A percentile compares a stretch with the other conserved stretches of the same genome.
These are phyloP conservation scores for Odontarrhena argentea DNA, from an alignment of 345 rosid genomes.

Conservation along the genomic window DNA sequence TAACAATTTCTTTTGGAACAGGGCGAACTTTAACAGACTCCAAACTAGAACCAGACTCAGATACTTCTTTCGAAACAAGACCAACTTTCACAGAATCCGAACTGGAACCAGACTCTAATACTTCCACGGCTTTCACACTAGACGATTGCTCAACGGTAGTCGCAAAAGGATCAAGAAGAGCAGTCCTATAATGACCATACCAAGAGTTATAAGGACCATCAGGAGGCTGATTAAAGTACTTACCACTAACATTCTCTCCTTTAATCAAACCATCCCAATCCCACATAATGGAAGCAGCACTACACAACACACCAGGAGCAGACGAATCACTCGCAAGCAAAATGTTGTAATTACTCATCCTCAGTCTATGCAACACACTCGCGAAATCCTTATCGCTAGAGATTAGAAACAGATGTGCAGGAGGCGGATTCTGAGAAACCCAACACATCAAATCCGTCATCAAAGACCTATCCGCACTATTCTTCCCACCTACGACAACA, in stretches of 20 bases:
- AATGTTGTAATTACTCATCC: slow-evolving; percentile 92
- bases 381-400: slow-evolving; percentile 79
- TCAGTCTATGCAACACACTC: slow-evolving; percentile 64
- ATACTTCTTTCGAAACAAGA: slow-evolving; percentile 48
- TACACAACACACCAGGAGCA: slow-evolving; percentile 67
- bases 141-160: slow-evolving; percentile 42
- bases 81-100: slow-evolving; percentile 27
- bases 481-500: slow-evolving; percentile 69
- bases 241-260: slow-evolving; percentile 62
- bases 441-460: slow-evolving; percentile 78
- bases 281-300: slow-evolving; percentile 99
- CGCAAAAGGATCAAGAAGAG: slow-evolving; percentile 69
- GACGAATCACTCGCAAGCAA: slow-evolving; percentile 66
- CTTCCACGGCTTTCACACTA: slow-evolving; percentile 36
- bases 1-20: slow-evolving; percentile 53
- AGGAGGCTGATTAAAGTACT: slow-evolving; percentile 85
- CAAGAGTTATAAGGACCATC: slow-evolving; percentile 97
- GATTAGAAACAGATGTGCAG: slow-evolving; percentile 85
- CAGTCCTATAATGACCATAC: slow-evolving; percentile 79
- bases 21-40: slow-evolving; percentile 35
- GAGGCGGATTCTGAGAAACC: slow-evolving; percentile 95
- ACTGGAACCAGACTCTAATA: slow-evolving; percentile 40
- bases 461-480: slow-evolving; percentile 78
- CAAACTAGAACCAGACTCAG: slow-evolving; percentile 41
- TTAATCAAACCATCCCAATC: slow-evolving; percentile 64